These are phyloP conservation scores for Nannizziopsis arthrosporioides DNA, from an alignment of 2,329 filamentous ascomycete species.

Conservation along the genomic window DNA sequence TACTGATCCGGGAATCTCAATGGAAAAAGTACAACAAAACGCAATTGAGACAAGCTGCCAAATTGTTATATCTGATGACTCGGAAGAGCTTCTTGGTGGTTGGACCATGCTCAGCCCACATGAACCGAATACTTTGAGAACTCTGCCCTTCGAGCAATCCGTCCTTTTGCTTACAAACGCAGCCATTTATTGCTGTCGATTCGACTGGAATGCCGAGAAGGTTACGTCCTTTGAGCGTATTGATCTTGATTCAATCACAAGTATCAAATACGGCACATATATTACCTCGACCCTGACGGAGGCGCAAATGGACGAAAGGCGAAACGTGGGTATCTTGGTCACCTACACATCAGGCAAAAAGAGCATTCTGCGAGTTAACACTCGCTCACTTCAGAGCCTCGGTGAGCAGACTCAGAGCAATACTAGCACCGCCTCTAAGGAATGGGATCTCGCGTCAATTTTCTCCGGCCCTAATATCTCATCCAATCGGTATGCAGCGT, in stretches of 20 bases:
- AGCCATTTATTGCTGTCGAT: conserved; percentile 77
- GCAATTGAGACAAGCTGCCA: conserved; percentile 82
- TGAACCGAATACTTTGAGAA: conserved; percentile 55
- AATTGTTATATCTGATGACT: conserved; percentile 71
- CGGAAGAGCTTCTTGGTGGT: conserved; percentile 74
- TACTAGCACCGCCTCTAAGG: conserved; percentile 12
- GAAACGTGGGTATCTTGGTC: conserved; percentile 75
- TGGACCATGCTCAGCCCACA: conserved; percentile 79
- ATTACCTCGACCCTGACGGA: conserved; percentile 77
- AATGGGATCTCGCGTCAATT: conserved; percentile 36
- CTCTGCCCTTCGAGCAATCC: conserved; percentile 70
- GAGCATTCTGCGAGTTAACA: conserved; percentile 71
- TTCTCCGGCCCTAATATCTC: conserved; percentile 24
- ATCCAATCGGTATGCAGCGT: conserved; percentile 30
- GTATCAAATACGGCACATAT: conserved; percentile 71
- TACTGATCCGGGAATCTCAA: conserved; percentile 78
- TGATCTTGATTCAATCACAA: conserved; percentile 58
- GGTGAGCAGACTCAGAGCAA: conserved; percentile 36
- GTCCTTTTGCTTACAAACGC: conserved; percentile 76
- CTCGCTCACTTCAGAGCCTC: conserved; percentile 55
- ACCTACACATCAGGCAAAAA: conserved; percentile 60
- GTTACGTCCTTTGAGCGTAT: conserved; percentile 84
- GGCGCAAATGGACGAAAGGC: conserved; percentile 61
- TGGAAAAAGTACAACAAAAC: conserved; percentile 70
- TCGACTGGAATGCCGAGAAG: conserved; percentile 93